Conservation (phyloP, 495 filamentous ascomycete species). For the Penicillium diatomitis region DNA sequence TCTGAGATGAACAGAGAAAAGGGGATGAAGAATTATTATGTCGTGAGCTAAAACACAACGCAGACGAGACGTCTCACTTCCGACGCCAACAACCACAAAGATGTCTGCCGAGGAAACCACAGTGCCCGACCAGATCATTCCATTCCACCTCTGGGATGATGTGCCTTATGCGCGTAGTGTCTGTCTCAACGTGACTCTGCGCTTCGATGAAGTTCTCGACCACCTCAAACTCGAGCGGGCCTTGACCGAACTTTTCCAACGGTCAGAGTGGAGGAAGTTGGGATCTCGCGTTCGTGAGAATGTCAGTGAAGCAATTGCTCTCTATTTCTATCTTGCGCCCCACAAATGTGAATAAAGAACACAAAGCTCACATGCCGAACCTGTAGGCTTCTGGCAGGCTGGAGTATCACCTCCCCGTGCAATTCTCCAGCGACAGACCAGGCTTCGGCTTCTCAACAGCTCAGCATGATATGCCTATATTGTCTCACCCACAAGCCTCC, state of each 20-base stretch:
- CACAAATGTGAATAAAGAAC: not conserved
- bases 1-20: too few species aligned
- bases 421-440: not conserved
- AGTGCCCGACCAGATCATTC: not conserved
- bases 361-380: not conserved
- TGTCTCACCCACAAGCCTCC: not conserved
- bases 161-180: not conserved
- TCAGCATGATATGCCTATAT: not conserved
- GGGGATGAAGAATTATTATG: too few species aligned
- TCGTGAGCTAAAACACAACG: too few species aligned
- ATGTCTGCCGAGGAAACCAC: too few species aligned
- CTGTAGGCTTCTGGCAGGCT: not conserved
- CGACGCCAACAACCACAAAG: not conserved
- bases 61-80: too few species aligned
- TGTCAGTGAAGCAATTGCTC: not conserved
- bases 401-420: not conserved
- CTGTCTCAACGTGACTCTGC: not conserved
- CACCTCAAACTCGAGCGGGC: not conserved
- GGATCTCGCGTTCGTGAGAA: not conserved
- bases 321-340: too few species aligned
- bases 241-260: not conserved
- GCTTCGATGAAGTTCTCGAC: not conserved
- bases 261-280: not conserved
- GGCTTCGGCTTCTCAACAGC: not conserved
- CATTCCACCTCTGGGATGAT: not conserved